These are phyloP conservation scores for Porogramme epimiltina DNA, from an alignment of 1,284 basidiomycete genomes.

Conservation along the genomic window DNA sequence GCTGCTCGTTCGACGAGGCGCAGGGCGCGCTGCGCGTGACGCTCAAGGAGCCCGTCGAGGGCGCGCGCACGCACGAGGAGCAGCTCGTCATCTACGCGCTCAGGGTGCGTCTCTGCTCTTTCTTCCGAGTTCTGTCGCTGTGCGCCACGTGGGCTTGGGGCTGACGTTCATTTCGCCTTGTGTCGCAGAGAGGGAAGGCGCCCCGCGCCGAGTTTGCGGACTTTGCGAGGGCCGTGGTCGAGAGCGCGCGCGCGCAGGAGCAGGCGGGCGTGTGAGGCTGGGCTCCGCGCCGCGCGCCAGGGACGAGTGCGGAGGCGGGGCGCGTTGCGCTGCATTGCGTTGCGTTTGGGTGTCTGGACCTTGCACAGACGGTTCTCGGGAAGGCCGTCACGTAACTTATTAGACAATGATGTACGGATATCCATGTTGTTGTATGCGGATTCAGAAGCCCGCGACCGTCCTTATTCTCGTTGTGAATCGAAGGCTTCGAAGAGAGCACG, in stretches of 20 bases:
- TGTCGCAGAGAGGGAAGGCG: constrained; percentile 26
- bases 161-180: not conserved
- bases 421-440: too few relatives aligned
- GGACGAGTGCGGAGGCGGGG: too few relatives aligned
- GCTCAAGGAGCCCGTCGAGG: constrained; percentile 48
- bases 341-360: too few relatives aligned
- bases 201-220: constrained; percentile 27
- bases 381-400: too few relatives aligned
- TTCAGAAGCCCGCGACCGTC: too few relatives aligned
- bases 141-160: too few relatives aligned
- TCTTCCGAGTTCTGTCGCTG: not conserved
- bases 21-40: constrained; percentile 57
- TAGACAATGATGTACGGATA: too few relatives aligned
- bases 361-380: too few relatives aligned
- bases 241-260: constrained; percentile 12
- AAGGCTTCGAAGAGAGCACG: not conserved
- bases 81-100: constrained; percentile 41
- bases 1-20: constrained; percentile 55
- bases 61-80: constrained; percentile 19
- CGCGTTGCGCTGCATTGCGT: too few relatives aligned
- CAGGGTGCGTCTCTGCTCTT: constrained; percentile 33
- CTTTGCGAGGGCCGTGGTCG: constrained; percentile 23
- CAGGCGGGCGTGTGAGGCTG: not conserved
- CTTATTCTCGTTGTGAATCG: too few relatives aligned
- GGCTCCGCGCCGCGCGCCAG: too few relatives aligned